Conservation (phyloP, 2,329 filamentous ascomycete species). For the Pseudocercospora fuligena region DNA sequence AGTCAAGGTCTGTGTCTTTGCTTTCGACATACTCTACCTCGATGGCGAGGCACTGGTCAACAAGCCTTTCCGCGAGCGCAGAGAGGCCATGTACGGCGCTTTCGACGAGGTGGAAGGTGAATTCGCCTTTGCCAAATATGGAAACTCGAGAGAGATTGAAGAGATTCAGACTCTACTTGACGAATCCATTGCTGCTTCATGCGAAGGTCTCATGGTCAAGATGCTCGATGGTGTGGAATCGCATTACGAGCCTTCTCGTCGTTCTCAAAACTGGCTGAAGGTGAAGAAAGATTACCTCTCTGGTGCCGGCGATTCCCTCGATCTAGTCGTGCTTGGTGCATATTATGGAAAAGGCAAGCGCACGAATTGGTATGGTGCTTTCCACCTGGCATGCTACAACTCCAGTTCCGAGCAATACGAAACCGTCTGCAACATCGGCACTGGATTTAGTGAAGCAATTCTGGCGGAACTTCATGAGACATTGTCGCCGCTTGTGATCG, state of each 20-base stretch:
- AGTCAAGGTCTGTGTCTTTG: constrained; percentile 96
- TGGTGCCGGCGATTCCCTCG: constrained; percentile 91
- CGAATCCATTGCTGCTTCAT: constrained; percentile 92
- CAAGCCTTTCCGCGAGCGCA: constrained; percentile 81
- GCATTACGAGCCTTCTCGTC: constrained; percentile 93
- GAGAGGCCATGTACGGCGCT: constrained; percentile 72
- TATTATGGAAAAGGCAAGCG: constrained; percentile 96
- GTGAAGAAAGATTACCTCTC: constrained; percentile 97
- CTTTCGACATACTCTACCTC: constrained; percentile 91
- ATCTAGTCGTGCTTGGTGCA: constrained; percentile 92
- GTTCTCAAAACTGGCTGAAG: constrained; percentile 98
- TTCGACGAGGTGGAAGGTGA: constrained; percentile 85
- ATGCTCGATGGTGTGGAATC: constrained; percentile 95
- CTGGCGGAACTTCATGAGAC: constrained; percentile 83
- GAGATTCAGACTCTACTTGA: constrained; percentile 92
- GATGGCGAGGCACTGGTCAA: constrained; percentile 90
- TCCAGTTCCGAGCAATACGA: constrained; percentile 80
- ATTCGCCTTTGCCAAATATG: constrained; percentile 85
- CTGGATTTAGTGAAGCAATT: constrained; percentile 91
- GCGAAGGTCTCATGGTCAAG: constrained; percentile 98
- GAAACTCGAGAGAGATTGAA: constrained; percentile 86
- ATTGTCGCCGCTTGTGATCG: constrained; percentile 79
- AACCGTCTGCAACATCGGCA: constrained; percentile 97
- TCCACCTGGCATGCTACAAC: constrained; percentile 94
- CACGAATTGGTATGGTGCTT: constrained; percentile 92